A percentile compares a stretch with the other conserved stretches of the same genome.
Evolutionary conservation across 2,329 filamentous ascomycete species (phyloP).

Genomic region (Lachnellula cervina): DNA sequence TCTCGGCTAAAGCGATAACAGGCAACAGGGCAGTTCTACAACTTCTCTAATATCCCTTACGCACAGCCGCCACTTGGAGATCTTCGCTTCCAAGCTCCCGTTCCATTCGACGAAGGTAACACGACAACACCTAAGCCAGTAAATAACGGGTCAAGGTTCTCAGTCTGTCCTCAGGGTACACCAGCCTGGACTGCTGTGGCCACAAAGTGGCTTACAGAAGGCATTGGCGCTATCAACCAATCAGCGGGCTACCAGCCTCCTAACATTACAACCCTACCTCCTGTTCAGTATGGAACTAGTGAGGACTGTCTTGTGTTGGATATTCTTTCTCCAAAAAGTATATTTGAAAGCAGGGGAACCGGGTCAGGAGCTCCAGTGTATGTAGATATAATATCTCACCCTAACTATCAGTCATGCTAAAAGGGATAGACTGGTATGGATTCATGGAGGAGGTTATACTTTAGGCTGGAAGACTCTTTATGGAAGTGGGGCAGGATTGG

Average conservation of each 20-base stretch:
- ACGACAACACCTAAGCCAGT: conserved; percentile 27
- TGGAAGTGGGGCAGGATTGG: conserved; percentile 34
- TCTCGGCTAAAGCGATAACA: not conserved
- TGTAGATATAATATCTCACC: not conserved
- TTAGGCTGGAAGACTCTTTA: conserved; percentile 36
- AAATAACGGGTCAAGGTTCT: conserved; percentile 29
- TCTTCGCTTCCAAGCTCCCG: conserved; percentile 39
- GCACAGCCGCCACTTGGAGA: conserved; percentile 38
- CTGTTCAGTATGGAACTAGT: conserved; percentile 10
- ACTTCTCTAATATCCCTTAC: conserved; percentile 39
- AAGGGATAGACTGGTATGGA: conserved; percentile 44
- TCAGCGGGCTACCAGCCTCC: conserved; percentile 10
- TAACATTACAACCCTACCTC: conserved; percentile 7
- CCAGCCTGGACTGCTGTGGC: conserved; percentile 34
- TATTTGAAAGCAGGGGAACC: conserved; percentile 23
- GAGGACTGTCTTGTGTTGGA: conserved; percentile 48
- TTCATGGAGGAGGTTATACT: conserved; percentile 45
- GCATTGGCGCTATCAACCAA: conserved; percentile 6
- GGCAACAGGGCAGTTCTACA: conserved; percentile 32
- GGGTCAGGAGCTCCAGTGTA: conserved; percentile 14
- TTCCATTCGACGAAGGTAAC: conserved; percentile 16
- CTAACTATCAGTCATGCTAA: not conserved
- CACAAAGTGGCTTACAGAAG: conserved; percentile 38
- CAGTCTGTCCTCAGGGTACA: conserved; percentile 34
- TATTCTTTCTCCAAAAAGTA: conserved; percentile 38